Base-by-base conservation (phyloP, 805 yeast genomes). In the Yarrowia sp. region DNA sequence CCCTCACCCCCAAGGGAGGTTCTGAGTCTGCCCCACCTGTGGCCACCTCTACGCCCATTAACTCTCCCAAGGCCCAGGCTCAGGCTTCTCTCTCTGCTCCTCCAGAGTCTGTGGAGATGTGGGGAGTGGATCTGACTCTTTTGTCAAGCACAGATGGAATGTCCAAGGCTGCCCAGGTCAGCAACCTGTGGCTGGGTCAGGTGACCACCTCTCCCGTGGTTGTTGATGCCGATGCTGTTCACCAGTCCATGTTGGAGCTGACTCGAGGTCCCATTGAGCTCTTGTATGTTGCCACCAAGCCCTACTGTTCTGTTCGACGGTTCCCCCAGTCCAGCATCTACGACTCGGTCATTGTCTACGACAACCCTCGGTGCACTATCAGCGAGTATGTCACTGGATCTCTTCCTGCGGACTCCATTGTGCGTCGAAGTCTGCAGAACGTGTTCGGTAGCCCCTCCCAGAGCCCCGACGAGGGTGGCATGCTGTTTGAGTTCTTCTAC, bases 191-290 rank as follows among this genome's bases (percentile, higher is more conserved):
- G 61, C 9, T 55, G 47, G 32, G 31, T 8, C 61, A 55, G 31
- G 4, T 36, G 7, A 14, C 17, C 14, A n/a, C 28, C 15, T n/a
- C 36, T 39, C 36, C 61, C 17, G 22, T 31, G 9, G 42, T 18
- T 7, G 47, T 41, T 14, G 45, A 41, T 13, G 36, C 43, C 9
- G 61, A 55, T 4, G 36, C 61, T 7, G 42, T 55, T 7, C 61
- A 55, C 38, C 64, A 58, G 51, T 43, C 64, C 14, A 18, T 58
- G 15, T 10, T 58, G 51, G 64, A 58, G 33, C 43, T 58, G 8
- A 58, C 64, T 22, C 31, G 50, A 8, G 64, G 64, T 18, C 64
- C 64, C 3, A 58, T 58, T 33, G 61, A 55, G 47, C 61, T 55
- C 4, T 33, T 55, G 1, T 55, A 55, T 15, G 61, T 55, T 3